Base-by-base conservation (phyloP, 2,329 filamentous ascomycete genomes). In the Plenodomus tracheiphilus region DNA sequence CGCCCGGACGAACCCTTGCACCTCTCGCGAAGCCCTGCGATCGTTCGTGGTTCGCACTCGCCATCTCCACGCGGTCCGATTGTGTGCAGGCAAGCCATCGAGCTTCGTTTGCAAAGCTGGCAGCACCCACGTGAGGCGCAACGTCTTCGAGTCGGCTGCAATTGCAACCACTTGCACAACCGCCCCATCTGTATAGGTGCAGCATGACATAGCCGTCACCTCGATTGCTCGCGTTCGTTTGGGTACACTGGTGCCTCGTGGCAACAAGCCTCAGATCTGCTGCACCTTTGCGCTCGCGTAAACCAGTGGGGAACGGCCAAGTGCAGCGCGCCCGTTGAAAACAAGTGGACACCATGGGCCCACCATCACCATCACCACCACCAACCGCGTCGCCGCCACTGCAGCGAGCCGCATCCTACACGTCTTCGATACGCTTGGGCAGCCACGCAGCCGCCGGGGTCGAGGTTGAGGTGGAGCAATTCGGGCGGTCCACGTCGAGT, bases 391-490 rank as follows among this genome's bases (percentile, higher is more conserved):
- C 35, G 58, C 45, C 37, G 28, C 47, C 53, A 45, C 53, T 54
- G 41, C 43, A 43, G 38, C 63, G 59, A 47, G 46, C 52, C 36
- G 53, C 54, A 28, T 62, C 63, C 17, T 51, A 50, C 43, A 37
- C 54, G 28, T 54, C 56, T 43, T 53, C 49, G 16, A 53, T 44
- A 41, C 48, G 49, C 21, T 59, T 49, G 16, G 41, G 35, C 9
- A 36, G 38, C 18, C 53, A 50, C 36, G 49, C 54, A 19, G 41
- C 43, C 19, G 52, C 22, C 41, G 41, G 58, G 4, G 39, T 45
- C 19, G 56, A 62, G 46, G 52, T 20, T 39, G 41, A 58, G 4
- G 39, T 45, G 17, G 56, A 62, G 46, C 64, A 69, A 49, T 57
- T 51, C 39, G 63, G 61, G 19, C 59, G 58, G 19, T 59, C 63